phyloP scores from a whole-genome alignment of 805 yeast species.

The Grigorovia humatica region DNA sequence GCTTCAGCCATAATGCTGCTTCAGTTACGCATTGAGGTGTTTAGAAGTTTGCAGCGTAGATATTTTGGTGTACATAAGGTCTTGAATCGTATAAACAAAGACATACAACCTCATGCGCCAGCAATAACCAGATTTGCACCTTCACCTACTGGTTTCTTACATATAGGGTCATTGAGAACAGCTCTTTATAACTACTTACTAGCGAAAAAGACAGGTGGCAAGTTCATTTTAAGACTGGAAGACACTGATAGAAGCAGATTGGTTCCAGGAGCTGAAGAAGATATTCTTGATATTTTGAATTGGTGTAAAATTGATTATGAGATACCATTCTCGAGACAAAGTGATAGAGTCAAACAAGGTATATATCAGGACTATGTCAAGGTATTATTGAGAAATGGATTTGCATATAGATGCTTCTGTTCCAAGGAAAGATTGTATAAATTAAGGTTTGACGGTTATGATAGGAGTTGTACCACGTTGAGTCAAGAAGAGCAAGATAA shows the following conservation, averaged over 20 bases:
- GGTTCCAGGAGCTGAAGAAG: conserved; percentile 72
- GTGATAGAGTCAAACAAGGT: conserved; percentile 46
- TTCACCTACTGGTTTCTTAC: conserved; percentile 94
- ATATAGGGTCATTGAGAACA: conserved; percentile 86
- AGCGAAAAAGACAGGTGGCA: conserved; percentile 72
- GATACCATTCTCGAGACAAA: conserved; percentile 81
- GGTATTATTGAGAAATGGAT: conserved; percentile 46
- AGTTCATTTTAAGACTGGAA: conserved; percentile 73
- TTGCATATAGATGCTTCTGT: conserved; percentile 84
- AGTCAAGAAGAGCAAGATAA: conserved; percentile 34
- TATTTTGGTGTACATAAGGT: neutral
- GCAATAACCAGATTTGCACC: conserved; percentile 94
- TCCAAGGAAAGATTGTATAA: conserved; percentile 62
- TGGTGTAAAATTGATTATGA: conserved; percentile 75
- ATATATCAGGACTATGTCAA: conserved; percentile 57
- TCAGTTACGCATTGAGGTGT: too few species aligned
- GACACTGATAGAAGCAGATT: conserved; percentile 84
- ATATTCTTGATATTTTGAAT: conserved; percentile 59
- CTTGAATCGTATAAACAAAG: conserved; percentile 2
- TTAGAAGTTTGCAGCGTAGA: neutral
- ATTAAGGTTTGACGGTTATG: conserved; percentile 77
- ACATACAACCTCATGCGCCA: conserved; percentile 38
- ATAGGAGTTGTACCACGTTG: conserved; percentile 59
- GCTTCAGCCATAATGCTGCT: too few species aligned
- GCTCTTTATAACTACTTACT: conserved; percentile 81